Percentiles rank a stretch among this genome's conserved stretches.
These are phyloP conservation scores for Sonneratia alba DNA, from an alignment of 345 rosid species.

Conservation along the genomic window DNA sequence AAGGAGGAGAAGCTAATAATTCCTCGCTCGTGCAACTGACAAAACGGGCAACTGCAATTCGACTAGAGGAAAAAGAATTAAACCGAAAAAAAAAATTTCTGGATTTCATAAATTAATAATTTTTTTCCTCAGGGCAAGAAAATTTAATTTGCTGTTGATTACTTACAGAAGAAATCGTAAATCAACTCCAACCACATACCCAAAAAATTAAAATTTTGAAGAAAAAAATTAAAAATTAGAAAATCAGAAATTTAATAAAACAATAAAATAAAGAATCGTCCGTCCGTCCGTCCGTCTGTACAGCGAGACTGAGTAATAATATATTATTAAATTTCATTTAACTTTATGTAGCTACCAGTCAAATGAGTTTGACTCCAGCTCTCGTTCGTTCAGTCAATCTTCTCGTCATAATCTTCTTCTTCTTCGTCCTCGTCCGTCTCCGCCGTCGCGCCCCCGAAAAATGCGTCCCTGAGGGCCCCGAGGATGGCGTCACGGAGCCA, in stretches of 20 bases:
- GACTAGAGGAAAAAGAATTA: too few species aligned
- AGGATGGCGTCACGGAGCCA: conserved; percentile 20
- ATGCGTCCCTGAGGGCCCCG: conserved; percentile 17
- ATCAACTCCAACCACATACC: background rate
- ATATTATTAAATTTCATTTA: background rate
- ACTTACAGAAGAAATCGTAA: background rate
- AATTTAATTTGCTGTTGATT: background rate
- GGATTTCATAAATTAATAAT: background rate
- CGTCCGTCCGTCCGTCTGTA: background rate
- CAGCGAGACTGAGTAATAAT: background rate
- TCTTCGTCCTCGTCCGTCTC: conserved; percentile 7
- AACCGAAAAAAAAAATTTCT: background rate
- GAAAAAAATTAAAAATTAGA: background rate
- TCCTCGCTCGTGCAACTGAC: background rate
- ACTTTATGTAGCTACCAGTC: conserved; percentile 24
- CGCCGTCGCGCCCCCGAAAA: conserved; percentile 12
- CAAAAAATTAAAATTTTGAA: background rate
- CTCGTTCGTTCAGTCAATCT: conserved; percentile 6
- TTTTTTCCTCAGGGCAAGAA: background rate
- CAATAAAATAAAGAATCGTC: background rate
- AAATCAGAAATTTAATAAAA: background rate
- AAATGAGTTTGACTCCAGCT: conserved; percentile 6
- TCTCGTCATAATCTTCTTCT: conserved; percentile 3
- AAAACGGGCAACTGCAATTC: background rate
- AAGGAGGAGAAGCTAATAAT: too few species aligned